Conservation (phyloP, 805 yeast species). For the Spathaspora sp. region DNA sequence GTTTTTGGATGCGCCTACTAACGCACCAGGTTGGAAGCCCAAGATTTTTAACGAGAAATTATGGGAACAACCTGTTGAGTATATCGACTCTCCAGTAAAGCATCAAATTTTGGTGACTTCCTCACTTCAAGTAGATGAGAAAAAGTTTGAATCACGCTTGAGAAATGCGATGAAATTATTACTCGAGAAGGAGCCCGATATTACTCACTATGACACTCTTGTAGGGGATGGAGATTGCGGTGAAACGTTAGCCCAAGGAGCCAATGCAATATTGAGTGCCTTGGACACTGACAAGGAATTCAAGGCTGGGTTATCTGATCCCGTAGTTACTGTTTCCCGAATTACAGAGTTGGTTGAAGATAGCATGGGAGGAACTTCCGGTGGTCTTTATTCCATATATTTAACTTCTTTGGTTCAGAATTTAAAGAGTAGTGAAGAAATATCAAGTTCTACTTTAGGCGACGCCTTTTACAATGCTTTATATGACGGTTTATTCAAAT, state of each 20-base stretch:
- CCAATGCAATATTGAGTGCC: conserved; percentile 60
- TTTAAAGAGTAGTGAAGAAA: conserved; percentile 37
- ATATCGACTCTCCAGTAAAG: conserved; percentile 27
- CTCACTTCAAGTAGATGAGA: conserved; percentile 24
- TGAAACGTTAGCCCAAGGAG: conserved; percentile 82
- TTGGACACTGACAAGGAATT: conserved; percentile 37
- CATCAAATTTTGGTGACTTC: conserved; percentile 23
- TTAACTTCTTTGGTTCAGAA: conserved; percentile 68
- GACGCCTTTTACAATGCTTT: conserved; percentile 57
- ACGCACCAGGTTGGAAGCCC: conserved; percentile 81
- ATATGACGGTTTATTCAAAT: conserved; percentile 66
- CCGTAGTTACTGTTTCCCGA: conserved; percentile 57
- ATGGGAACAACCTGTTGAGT: conserved; percentile 21
- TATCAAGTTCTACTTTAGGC: conserved; percentile 33
- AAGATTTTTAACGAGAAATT: conserved; percentile 25
- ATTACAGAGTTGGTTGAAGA: conserved; percentile 82
- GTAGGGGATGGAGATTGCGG: conserved; percentile 99
- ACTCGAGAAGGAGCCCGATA: conserved; percentile 59
- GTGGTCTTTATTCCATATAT: conserved; percentile 86
- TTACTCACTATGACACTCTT: conserved; percentile 79
- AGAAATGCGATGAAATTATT: conserved; percentile 36
- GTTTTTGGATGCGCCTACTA: conserved; percentile 66
- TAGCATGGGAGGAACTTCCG: conserved; percentile 97
- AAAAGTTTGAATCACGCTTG: conserved; percentile 50
- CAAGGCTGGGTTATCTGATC: conserved; percentile 34